phyloP scores from a whole-genome alignment of 2,329 filamentous ascomycete genomes.

The Fusarium siculi region DNA sequence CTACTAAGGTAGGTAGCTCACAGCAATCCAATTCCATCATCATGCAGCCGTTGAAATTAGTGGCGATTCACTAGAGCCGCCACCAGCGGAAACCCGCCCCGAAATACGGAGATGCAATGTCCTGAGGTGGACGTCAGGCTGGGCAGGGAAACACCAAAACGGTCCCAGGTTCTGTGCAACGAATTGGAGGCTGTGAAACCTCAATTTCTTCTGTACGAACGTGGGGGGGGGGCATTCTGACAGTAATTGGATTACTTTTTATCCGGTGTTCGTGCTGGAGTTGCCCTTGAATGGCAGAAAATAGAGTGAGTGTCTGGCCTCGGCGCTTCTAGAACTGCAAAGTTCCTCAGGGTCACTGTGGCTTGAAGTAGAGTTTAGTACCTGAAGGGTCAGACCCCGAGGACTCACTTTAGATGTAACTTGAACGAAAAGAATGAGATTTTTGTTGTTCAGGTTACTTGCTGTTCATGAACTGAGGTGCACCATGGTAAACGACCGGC shows the following conservation, averaged over 20 bases:
- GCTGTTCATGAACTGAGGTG: not conserved
- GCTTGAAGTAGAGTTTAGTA: slow-evolving; percentile 35
- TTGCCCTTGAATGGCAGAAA: slow-evolving; percentile 12
- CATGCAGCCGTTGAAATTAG: slow-evolving; percentile 41
- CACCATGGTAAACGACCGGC: not conserved
- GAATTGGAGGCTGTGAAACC: not conserved
- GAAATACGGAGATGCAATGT: slow-evolving; percentile 9
- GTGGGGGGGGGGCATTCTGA: slow-evolving; percentile 3
- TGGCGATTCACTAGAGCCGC: slow-evolving; percentile 30
- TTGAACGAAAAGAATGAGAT: not conserved
- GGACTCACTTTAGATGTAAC: not conserved
- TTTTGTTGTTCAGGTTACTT: not conserved
- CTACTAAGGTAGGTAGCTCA: not conserved
- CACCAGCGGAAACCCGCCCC: slow-evolving; percentile 17
- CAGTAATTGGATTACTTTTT: not conserved
- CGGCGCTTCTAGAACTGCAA: slow-evolving; percentile 32
- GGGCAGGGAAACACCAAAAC: slow-evolving; percentile 11
- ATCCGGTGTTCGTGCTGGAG: not conserved
- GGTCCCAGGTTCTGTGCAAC: not conserved
- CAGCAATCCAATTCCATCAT: slow-evolving; percentile 35
- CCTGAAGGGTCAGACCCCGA: slow-evolving; percentile 16
- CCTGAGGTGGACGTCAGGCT: not conserved
- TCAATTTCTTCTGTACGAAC: slow-evolving; percentile 8
- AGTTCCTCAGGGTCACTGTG: slow-evolving; percentile 28
- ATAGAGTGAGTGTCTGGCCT: slow-evolving; percentile 4